These are phyloP conservation scores for Sechiopsis laciniata DNA, from an alignment of 306 rosid species.

Conservation along the genomic window DNA sequence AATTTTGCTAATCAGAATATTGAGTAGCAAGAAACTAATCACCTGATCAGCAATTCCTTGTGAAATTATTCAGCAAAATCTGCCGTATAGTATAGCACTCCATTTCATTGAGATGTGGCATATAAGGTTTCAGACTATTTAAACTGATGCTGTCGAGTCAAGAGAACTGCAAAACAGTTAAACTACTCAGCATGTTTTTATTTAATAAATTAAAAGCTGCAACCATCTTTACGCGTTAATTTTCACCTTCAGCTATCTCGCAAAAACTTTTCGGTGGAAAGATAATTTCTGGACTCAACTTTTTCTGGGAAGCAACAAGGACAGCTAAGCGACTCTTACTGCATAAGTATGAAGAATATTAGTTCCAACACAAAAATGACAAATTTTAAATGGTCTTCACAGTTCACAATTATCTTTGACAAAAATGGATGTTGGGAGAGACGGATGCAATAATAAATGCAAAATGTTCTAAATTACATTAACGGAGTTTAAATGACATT, in stretches of 20 bases:
- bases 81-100: no score
- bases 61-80: background rate
- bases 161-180: slow-evolving; percentile 45
- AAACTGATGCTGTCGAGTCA: slow-evolving; percentile 41
- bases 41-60: slow-evolving; percentile 18
- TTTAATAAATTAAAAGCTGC: background rate
- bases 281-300: slow-evolving; percentile 40
- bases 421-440: background rate
- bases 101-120: no score
- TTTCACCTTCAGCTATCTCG: slow-evolving; percentile 57
- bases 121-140: slow-evolving; percentile 22
- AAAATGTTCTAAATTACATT: background rate
- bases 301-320: slow-evolving; percentile 47
- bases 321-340: slow-evolving; percentile 53
- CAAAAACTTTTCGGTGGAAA: slow-evolving; percentile 61
- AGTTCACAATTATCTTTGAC: background rate
- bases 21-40: slow-evolving; percentile 19
- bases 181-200: background rate
- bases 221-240: background rate
- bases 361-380: slow-evolving; percentile 7
- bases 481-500: background rate
- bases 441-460: background rate
- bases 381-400: background rate
- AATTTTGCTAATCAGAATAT: slow-evolving; percentile 9
- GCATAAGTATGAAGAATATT: slow-evolving; percentile 36